Evolutionary conservation across 257 asterid species (phyloP).

Genomic region (Vinca minor): DNA sequence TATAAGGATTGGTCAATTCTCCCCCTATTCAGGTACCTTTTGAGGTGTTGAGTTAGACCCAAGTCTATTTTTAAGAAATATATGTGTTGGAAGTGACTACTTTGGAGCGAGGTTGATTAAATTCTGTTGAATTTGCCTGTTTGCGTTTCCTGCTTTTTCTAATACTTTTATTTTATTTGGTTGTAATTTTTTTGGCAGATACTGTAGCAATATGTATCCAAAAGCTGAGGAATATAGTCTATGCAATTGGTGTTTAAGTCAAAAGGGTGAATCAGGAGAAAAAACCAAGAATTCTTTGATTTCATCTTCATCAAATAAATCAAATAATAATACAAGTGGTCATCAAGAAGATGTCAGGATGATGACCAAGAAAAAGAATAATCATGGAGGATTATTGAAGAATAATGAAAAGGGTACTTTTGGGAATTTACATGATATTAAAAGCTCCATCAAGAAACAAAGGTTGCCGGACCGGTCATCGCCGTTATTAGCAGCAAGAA

Average conservation of each 20-base stretch:
- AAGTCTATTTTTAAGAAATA: too few relatives aligned
- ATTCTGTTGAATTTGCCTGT: too few relatives aligned
- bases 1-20: too few relatives aligned
- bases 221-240: conserved; percentile 32
- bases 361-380: conserved; percentile 26
- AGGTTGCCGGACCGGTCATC: conserved; percentile 29
- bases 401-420: conserved; percentile 6
- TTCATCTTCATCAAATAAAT: conserved; percentile 29
- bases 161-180: neutral
- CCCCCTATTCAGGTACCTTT: too few relatives aligned
- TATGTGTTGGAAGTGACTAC: too few relatives aligned
- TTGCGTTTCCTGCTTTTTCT: too few relatives aligned
- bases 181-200: conserved; percentile 25
- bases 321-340: conserved; percentile 10
- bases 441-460: conserved; percentile 29
- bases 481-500: conserved; percentile 14
- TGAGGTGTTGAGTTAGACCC: too few relatives aligned
- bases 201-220: conserved; percentile 68
- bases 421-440: conserved; percentile 14
- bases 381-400: conserved; percentile 12
- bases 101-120: too few relatives aligned
- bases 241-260: conserved; percentile 70
- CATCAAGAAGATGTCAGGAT: conserved; percentile 10
- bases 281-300: conserved; percentile 20
- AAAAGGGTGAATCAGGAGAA: conserved; percentile 18